Evolutionary conservation across 495 filamentous ascomycete genomes (phyloP), one percentile per base, ranked within the genome.

Genomic region (Penicillium desertorum): DNA sequence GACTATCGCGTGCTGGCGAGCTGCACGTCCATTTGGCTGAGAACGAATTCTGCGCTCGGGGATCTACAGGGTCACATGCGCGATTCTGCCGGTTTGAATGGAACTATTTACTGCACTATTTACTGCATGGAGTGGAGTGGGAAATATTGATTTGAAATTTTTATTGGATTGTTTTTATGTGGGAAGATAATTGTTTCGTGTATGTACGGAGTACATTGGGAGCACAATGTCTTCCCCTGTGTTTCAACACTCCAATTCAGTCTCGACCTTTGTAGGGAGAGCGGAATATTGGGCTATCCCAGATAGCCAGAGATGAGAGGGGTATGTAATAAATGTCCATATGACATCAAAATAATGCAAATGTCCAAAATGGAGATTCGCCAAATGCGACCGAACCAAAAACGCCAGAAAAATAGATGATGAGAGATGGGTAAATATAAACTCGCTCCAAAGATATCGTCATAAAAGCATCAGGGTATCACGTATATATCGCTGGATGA

Each of bases 1-100:
- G 49, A 34, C 12, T n/a, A 55, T 54, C 14, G 39, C 27, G 19
- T 47, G 41, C 46, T 47, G 25, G 45, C 22, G 9, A 25, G 32
- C 34, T 36, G n/a, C 34, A 20, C 20, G 16, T 17, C 22, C 16
- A 50, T 44, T 53, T 54, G 55, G 48, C 41, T 11, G 43, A 19
- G 16, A 39, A 17, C 16, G 36, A n/a, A 29, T 6, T 14, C 19
- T 14, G 17, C 19, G 58, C 57, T 64, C 58, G 39, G 61, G 46
- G 62, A 66, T 59, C 60, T 60, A 68, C 55, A 8, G 3, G 49
- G 63, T 68, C 65, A 65, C 65, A 68, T 65, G 65, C 51, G 44
- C 41, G n/a, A 30, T 45, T 50, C 12, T 43, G 43, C 43, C 43
- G 44, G 19, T 29, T 37, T 45, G 29, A 30, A 11, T 39, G 11